Evolutionary conservation across 768 basidiomycete species (phyloP), one percentile per base, ranked within the genome.

Genomic region (Cystobasidiopsis lactophilus): DNA sequence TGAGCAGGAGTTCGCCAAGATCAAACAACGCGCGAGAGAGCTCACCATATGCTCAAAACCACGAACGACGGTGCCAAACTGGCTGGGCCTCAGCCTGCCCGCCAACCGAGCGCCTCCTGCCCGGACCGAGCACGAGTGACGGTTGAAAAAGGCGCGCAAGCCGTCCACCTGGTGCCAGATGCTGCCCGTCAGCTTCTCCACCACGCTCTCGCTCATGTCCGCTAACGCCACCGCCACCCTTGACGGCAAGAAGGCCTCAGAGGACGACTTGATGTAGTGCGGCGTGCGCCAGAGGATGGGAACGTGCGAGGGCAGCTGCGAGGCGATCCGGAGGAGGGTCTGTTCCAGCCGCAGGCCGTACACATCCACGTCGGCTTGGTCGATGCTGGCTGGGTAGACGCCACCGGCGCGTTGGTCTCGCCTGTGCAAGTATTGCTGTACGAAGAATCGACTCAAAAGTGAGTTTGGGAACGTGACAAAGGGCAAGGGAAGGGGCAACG

Each of bases 231-330:
- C 13, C 4, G 45, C 45, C 14, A 27, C 23, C 24, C 30, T 13
- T 23, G 45, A 29, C n/a, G 18, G 16, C 9, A 47, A 10, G 29
- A 23, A 30, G n/a, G 23, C 45, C 10, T 16, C 30, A 9, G 4
- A 9, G 24, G 16, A 16, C 24, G n/a, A 4, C 14, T 18, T 27
- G 23, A 27, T 47, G 29, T 23, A 29, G n/a, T 47, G 45, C 4
- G 45, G 45, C 45, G 45, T 47, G 5, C 45, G 23, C 45, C 45
- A 47, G 14, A 47, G 23, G 16, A 47, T 47, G 23, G 45, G 45
- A 10, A 27, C 29, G 18, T 18, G 14, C 24, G 45, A 13, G 16
- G 23, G 24, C 14, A 47, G 7, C 40, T n/a, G 45, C 30, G 23
- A 27, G 14, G 24, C 16, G 45, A 47, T n/a, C 45, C 30, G 16